phyloP scores from a whole-genome alignment of 139 green algal genomes.

The Edaphochlamys debaryana region DNA sequence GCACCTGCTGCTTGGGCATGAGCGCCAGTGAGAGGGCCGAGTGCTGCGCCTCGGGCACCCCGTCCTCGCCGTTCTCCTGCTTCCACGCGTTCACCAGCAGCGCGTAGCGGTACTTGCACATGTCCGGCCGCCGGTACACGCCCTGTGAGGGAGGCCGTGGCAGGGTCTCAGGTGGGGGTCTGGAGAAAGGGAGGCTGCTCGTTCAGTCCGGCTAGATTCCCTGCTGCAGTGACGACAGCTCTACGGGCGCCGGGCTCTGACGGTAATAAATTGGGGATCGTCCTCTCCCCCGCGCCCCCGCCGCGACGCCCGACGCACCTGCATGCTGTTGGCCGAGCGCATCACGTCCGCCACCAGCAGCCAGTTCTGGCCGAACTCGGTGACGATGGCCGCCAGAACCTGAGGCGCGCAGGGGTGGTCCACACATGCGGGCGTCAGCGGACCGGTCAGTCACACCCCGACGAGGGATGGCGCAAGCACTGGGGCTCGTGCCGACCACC shows the following conservation, averaged over 20 bases:
- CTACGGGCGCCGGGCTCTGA: too few species aligned
- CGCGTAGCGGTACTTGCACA: conserved; percentile 51
- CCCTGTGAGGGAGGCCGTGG: conserved; percentile 25
- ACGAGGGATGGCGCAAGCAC: not conserved
- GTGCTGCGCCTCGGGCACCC: not conserved
- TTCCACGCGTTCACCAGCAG: conserved; percentile 39
- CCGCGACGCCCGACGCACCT: too few species aligned
- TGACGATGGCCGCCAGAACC: conserved; percentile 53
- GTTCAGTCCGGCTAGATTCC: too few species aligned
- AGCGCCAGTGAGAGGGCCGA: conserved; percentile 10
- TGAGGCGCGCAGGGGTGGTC: conserved; percentile 1
- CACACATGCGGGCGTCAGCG: not conserved
- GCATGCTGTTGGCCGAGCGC: conserved; percentile 37
- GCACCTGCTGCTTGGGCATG: conserved; percentile 39
- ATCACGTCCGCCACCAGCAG: conserved; percentile 59
- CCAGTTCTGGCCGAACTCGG: conserved; percentile 61
- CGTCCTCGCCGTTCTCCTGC: conserved; percentile 30
- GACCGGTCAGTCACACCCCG: too few species aligned
- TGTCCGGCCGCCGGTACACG: conserved; percentile 42
- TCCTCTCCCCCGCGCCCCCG: too few species aligned
- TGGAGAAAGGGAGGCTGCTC: too few species aligned
- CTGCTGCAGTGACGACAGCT: too few species aligned
- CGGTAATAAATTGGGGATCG: too few species aligned
- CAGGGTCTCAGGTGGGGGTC: too few species aligned
- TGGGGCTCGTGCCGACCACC: too few species aligned